Percentiles rank a stretch among this genome's conserved stretches.
phyloP scores from a whole-genome alignment of 495 filamentous ascomycete genomes.

The Tuber microsphaerosporum region DNA sequence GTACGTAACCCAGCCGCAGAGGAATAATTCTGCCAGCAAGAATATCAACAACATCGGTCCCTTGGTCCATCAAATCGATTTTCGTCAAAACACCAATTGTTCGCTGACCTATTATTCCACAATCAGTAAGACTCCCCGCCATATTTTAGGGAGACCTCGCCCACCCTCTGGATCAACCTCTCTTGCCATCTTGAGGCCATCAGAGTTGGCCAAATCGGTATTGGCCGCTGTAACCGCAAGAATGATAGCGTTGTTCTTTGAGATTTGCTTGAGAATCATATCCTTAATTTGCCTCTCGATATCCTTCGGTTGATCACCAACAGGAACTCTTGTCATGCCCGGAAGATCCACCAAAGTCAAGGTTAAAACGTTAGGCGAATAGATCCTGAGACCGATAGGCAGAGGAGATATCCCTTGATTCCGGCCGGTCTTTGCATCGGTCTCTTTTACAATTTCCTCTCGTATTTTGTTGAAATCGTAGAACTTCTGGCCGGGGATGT shows the following conservation, averaged over 20 bases:
- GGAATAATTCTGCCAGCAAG: slow-evolving; percentile 97
- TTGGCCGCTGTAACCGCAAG: slow-evolving; percentile 94
- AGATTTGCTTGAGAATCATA: slow-evolving; percentile 98
- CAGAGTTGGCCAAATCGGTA: slow-evolving; percentile 95
- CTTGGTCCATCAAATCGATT: slow-evolving; percentile 99
- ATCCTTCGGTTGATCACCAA: slow-evolving; percentile 96
- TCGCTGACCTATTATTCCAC: slow-evolving; percentile 53
- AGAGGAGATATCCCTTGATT: slow-evolving; percentile 95
- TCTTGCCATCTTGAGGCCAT: slow-evolving; percentile 90
- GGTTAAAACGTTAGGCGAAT: slow-evolving; percentile 95
- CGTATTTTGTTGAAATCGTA: slow-evolving; percentile 98
- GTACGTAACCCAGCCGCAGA: slow-evolving; percentile 89
- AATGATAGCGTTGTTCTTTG: slow-evolving; percentile 96
- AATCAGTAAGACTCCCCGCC: background rate
- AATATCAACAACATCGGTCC: slow-evolving; percentile 98
- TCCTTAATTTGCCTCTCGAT: slow-evolving; percentile 96
- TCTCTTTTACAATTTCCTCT: slow-evolving; percentile 95
- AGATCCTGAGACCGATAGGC: slow-evolving; percentile 95
- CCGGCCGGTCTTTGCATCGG: slow-evolving; percentile 87
- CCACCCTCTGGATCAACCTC: slow-evolving; percentile 92
- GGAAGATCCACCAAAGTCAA: slow-evolving; percentile 96
- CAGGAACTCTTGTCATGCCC: slow-evolving; percentile 93
- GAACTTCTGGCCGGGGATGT: slow-evolving; percentile 97
- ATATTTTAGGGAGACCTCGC: background rate
- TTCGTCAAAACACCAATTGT: slow-evolving; percentile 99